Percentiles rank a stretch among this genome's conserved stretches.
Evolutionary conservation across 345 rosid species (phyloP).

Genomic region (Euphorbia tirucalli): DNA sequence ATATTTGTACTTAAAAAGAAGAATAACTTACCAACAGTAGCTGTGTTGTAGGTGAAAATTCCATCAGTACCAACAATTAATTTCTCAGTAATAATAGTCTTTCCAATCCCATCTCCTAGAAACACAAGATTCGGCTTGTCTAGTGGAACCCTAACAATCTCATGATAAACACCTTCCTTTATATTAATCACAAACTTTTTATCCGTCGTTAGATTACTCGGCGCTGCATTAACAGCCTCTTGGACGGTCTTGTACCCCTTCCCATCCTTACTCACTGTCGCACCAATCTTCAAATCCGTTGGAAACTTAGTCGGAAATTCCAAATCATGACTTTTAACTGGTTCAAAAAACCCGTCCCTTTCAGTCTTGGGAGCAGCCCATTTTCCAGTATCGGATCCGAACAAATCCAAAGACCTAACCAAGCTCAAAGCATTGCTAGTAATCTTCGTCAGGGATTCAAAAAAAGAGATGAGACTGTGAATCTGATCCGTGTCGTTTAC

Average conservation of each 20-base stretch:
- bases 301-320: slow-evolving; percentile 43
- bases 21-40: slow-evolving; percentile 66
- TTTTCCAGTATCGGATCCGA: slow-evolving; percentile 36
- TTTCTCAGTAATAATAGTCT: slow-evolving; percentile 71
- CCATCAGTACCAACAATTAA: slow-evolving; percentile 52
- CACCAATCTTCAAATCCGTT: slow-evolving; percentile 41
- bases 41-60: slow-evolving; percentile 60
- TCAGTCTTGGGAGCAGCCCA: slow-evolving; percentile 75
- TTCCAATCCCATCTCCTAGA: slow-evolving; percentile 79
- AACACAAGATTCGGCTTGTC: slow-evolving; percentile 79
- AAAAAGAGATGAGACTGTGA: slow-evolving; percentile 54
- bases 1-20: background rate
- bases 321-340: background rate
- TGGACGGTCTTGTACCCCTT: slow-evolving; percentile 55
- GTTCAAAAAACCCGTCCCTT: slow-evolving; percentile 49
- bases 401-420: slow-evolving; percentile 55
- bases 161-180: slow-evolving; percentile 62
- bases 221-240: slow-evolving; percentile 77
- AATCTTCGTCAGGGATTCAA: slow-evolving; percentile 37
- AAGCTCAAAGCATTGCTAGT: slow-evolving; percentile 75
- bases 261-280: slow-evolving; percentile 57
- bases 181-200: slow-evolving; percentile 58
- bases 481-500: slow-evolving; percentile 54
- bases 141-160: slow-evolving; percentile 66
- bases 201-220: slow-evolving; percentile 31